Base-by-base conservation (phyloP, 495 filamentous ascomycete species). In the Neurospora sp. region DNA sequence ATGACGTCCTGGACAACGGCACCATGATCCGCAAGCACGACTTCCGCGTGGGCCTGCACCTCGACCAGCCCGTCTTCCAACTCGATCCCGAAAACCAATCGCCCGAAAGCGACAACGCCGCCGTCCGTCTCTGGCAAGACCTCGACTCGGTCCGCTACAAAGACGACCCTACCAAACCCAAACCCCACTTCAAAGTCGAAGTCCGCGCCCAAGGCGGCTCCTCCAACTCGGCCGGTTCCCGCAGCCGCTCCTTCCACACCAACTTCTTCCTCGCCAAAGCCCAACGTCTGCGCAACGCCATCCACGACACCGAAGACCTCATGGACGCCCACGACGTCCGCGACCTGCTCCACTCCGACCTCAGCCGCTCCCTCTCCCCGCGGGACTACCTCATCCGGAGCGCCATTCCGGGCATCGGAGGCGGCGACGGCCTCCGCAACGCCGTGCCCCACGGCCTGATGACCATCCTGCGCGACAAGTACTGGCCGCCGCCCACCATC, bases 401-500 rank as follows among this genome's bases (percentile, higher is more conserved):
- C 27, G 27, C 53, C 53, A 35, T 61, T 18, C 27, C 53, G 6
- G 53, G 53, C 27, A 35, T 61, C 12, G 53, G 53, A 35, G 27
- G 27, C 27, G 53, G 53, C 20, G 11, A 61, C 27, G 53, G 53
- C 22, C 27, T 61, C 0, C 53, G 53, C 27, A 35, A 14, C 85
- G 82, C 86, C 6, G 89, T 89, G 85, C 76, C 80, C 0, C 74
- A 84, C 4, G 82, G 83, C n/a, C 73, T 73, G 16, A 68, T 72
- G 11, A 77, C 76, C 40, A 83, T 83, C 22, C 82, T 80, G 69
- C 80, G 78, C 74, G 79, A 81, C 70, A 75, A 82, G 20, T 78
- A 93, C 18, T 98, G 94, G 94, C 94, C 94, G 6, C 92, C 94
- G 2, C 79, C 80, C 5, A 86, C 80, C 11, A 88, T 98, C 38